A percentile compares a stretch with the other conserved stretches of the same genome.
Evolutionary conservation across 2,329 filamentous ascomycete species (phyloP).

Genomic region (Alternaria sp.): DNA sequence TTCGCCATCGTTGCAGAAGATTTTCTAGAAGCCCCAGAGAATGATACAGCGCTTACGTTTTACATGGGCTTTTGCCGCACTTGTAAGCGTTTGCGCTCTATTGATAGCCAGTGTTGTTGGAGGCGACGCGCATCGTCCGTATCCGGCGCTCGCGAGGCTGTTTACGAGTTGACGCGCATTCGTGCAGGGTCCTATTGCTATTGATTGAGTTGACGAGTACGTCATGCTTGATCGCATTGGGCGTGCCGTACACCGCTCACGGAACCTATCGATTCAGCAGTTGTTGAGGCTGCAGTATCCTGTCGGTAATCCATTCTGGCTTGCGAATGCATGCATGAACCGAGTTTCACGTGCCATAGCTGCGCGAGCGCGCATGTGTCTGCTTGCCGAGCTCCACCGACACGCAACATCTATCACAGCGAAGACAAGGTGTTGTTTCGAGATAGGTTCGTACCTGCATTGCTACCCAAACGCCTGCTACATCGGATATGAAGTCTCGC

Average conservation of each 20-base stretch:
- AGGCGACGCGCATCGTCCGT: not conserved
- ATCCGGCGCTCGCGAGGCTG: not conserved
- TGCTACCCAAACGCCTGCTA: constrained; percentile 16
- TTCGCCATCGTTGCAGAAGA: constrained; percentile 5
- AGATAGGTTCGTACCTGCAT: constrained; percentile 15
- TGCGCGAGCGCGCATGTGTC: constrained; percentile 2
- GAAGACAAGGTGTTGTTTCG: constrained; percentile 6
- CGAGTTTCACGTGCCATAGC: constrained; percentile 12
- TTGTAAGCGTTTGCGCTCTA: constrained; percentile 1
- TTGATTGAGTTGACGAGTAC: constrained; percentile 3
- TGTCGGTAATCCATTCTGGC: constrained; percentile 3
- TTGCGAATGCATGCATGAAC: constrained; percentile 9
- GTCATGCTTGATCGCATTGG: constrained; percentile 4
- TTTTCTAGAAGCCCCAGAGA: constrained; percentile 8
- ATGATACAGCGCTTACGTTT: not conserved
- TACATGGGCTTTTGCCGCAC: not conserved
- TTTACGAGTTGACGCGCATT: constrained; percentile 11
- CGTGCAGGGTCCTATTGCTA: constrained; percentile 5
- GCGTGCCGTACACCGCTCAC: not conserved
- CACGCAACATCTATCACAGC: constrained; percentile 8
- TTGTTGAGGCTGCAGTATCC: constrained; percentile 6
- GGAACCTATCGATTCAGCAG: not conserved
- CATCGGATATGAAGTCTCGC: not conserved
- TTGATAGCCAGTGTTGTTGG: not conserved
- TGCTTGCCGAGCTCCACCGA: constrained; percentile 17